Evolutionary conservation across 306 rosid species (phyloP), one percentile per base, ranked within the genome.

Genomic region (Alnus rubra): DNA sequence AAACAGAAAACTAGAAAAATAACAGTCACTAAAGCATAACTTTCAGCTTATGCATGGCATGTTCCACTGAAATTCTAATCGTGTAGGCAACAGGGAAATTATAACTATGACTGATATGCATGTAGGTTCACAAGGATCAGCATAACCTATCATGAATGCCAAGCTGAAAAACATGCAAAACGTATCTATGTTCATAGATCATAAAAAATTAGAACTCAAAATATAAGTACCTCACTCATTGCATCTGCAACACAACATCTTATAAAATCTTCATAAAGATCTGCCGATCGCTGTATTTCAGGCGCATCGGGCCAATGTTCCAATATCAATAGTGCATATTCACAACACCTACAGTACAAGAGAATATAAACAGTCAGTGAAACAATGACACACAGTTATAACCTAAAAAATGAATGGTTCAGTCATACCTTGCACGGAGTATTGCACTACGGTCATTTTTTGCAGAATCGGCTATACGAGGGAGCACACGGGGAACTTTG

Each of bases 291-390:
- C 33, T 90, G 98, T 84, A 96, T 84, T 88, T 96, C 99, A 78
- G 98, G 94, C 44, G 91, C 94, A 93, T 96, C 99, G 70, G 99
- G 91, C 99, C 99, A 96, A 83, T 93, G 87, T 83, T 93, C 99
- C 77, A 96, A 89, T 78, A 93, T 88, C 89, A 96, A 83, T 47
- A 96, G 89, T 64, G 98, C 97, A 86, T 96, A 96, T 77, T 96
- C 99, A 85, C 99, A 96, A 79, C 99, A 96, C 89, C 99, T 96
- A 79, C 74, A 74, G 68, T 49, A 76, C 77, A 85, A 73, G 60
- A 73, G 53, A 64, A 37, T 55, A 58, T 39, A 76, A 68, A 75
- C 71, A 75, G 71, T 74, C 73, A 81, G 73, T 59, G n/a, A 83
- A 74, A 69, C 55, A 71, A 76, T 74, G 74, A 64, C 45, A 69